Base-by-base conservation (phyloP, 148 eudicot genomes). In the Fagopyrum homotropicum region DNA sequence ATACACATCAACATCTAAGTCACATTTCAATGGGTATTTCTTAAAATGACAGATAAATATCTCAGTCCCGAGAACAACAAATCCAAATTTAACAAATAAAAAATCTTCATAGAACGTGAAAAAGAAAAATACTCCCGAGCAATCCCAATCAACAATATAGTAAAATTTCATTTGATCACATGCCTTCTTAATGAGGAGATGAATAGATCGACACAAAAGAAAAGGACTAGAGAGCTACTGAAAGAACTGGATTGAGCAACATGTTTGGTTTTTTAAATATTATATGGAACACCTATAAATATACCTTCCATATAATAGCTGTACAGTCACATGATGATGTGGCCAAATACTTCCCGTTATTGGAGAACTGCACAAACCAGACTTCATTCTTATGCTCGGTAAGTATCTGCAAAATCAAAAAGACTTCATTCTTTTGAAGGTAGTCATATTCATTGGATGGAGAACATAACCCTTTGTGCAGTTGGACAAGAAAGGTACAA, bases 251-350 rank as follows among this genome's bases (percentile, higher is more conserved):
- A 68, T 68, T 68, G 45, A 68, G 47, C 72, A 68, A 40, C 72
- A 12, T 7, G 6, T 35, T 40, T 68, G 46, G 5, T 7, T 19
- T 9, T 9, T 9, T 26, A 8, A 72, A 9, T 46, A 14, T 49
- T 17, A 46, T 14, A 46, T 8, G 9, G 4, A n/a, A 47, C 55
- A 46, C 8, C 35, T 9, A 2, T 9, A 7, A 72, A 17, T 47
- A 71, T 88, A 94, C 98, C 98, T 90, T 88, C 98, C 98, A 94
- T 82, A 94, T 88, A 75, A 91, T 84, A 83, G 97, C 97, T 29
- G 98, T 84, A 82, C 96, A 85, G 82, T 94, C 98, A 68, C 90
- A 80, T 73, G 97, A 91, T 80, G 98, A 85, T 51, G 98, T 89
- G 47, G 98, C 98, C 84, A 94, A 79, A 80, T 90, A 90, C 43